These are phyloP conservation scores for Fomitopsis betulina DNA, from an alignment of 1,284 basidiomycete genomes.

Conservation along the genomic window DNA sequence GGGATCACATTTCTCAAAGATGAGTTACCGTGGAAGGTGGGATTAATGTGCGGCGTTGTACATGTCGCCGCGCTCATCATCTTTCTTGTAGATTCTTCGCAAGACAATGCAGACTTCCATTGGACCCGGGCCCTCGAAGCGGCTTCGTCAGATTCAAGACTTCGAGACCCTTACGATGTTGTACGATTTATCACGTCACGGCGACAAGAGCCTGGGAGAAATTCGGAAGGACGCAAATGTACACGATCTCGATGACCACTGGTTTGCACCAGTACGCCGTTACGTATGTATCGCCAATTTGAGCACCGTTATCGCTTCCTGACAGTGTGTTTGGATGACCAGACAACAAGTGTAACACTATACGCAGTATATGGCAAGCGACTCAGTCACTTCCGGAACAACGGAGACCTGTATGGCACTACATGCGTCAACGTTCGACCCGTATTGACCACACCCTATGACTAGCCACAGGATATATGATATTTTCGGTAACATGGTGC, in stretches of 20 bases:
- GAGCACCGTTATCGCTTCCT: not conserved
- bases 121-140: conserved; percentile 23
- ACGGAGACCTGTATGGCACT: conserved; percentile 2
- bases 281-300: conserved; percentile 16
- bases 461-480: conserved; percentile 8
- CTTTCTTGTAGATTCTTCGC: conserved; percentile 12
- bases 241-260: conserved; percentile 23
- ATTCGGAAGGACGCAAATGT: not conserved
- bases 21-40: conserved; percentile 25
- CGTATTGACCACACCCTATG: too few species aligned
- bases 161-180: conserved; percentile 23
- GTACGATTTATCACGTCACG: conserved; percentile 15
- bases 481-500: conserved; percentile 4
- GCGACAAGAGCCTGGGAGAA: not conserved
- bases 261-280: conserved; percentile 25
- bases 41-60: not conserved
- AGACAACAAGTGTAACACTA: conserved; percentile 5
- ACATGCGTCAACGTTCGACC: not conserved
- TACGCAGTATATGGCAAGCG: conserved; percentile 6
- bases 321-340: not conserved
- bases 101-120: conserved; percentile 20
- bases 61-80: not conserved
- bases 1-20: conserved; percentile 26
- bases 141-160: conserved; percentile 21
- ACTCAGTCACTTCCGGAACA: not conserved